Conservation (phyloP, 148 eudicot species). For the Chenopodium formosanum region DNA sequence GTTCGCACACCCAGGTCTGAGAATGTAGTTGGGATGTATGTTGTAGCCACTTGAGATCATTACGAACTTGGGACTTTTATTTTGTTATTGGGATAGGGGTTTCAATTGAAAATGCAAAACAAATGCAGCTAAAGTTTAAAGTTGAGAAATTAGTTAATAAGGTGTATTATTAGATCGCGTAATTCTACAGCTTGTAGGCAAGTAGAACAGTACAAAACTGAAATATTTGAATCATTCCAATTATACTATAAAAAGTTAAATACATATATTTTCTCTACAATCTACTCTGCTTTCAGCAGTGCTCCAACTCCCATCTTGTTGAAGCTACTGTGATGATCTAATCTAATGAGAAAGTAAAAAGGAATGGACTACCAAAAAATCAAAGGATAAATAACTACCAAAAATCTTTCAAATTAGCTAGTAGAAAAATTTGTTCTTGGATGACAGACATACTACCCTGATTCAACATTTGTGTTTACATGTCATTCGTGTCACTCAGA, state of each 20-base stretch:
- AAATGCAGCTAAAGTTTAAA: too few species aligned
- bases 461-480: constrained; percentile 8
- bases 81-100: too few species aligned
- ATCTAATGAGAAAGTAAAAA: neutral
- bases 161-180: too few species aligned
- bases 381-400: neutral
- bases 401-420: constrained; percentile 8
- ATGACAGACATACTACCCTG: neutral
- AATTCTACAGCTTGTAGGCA: neutral
- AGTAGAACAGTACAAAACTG: neutral
- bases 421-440: neutral
- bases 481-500: constrained; percentile 39
- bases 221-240: neutral
- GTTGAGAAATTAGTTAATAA: too few species aligned
- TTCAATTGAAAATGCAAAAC: too few species aligned
- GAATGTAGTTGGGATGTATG: constrained; percentile 98
- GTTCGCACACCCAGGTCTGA: constrained; percentile 77
- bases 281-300: constrained; percentile 13
- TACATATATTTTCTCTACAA: neutral
- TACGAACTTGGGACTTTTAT: too few species aligned
- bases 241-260: neutral
- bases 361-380: neutral
- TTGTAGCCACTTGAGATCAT: neutral
- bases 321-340: constrained; percentile 10
- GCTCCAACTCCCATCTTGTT: constrained; percentile 18